phyloP scores from a whole-genome alignment of 1,284 basidiomycete species.

The Puccinia novopanici region DNA sequence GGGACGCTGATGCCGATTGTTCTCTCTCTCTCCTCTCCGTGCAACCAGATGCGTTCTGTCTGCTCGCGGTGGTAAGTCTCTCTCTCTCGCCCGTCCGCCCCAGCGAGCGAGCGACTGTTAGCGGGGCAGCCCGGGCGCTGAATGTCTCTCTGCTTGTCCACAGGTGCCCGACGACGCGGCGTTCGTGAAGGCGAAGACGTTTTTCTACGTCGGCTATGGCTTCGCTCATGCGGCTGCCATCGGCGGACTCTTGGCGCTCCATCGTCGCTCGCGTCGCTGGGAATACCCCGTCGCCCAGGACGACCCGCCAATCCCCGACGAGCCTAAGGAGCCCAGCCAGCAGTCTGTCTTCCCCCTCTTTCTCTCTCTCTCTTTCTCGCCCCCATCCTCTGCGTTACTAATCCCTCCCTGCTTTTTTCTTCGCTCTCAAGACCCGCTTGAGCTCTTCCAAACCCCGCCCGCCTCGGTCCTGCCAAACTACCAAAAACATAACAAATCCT shows the following conservation, averaged over 20 bases:
- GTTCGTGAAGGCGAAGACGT: conserved; percentile 19
- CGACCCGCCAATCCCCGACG: not conserved
- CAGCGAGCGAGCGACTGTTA: too few species aligned
- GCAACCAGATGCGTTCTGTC: conserved; percentile 32
- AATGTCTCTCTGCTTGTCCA: not conserved
- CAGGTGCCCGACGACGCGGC: conserved; percentile 30
- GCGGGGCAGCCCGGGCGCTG: too few species aligned
- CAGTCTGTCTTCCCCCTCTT: not conserved
- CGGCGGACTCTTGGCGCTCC: conserved; percentile 1
- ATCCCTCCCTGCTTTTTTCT: too few species aligned
- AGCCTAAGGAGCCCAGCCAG: not conserved
- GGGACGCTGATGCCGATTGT: not conserved
- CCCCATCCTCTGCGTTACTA: too few species aligned
- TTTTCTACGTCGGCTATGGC: conserved; percentile 38
- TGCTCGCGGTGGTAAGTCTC: conserved; percentile 12
- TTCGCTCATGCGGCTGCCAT: conserved; percentile 37
- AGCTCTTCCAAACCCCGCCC: too few species aligned
- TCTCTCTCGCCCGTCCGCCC: too few species aligned
- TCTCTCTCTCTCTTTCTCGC: not conserved
- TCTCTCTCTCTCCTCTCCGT: too few species aligned
- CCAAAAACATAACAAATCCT: too few species aligned
- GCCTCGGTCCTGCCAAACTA: too few species aligned
- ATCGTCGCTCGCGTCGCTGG: conserved; percentile 20
- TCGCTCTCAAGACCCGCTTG: not conserved
- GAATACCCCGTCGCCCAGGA: conserved; percentile 15